Evolutionary conservation across 441 rosid species (phyloP).

Genomic region (Erodium texanum): DNA sequence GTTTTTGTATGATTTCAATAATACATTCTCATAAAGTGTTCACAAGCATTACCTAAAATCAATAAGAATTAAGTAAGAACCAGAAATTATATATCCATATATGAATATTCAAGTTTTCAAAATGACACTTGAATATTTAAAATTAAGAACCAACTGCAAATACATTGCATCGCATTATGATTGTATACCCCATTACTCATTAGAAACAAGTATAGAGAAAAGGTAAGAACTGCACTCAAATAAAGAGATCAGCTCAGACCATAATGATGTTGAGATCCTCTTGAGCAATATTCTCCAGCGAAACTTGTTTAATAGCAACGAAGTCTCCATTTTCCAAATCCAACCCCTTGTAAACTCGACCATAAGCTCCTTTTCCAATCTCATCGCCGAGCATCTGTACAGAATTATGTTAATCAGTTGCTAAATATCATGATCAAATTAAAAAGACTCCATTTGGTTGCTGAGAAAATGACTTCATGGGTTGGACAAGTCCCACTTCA

Average conservation of each 20-base stretch:
- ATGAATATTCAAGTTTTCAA: too few relatives aligned
- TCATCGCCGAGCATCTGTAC: constrained; percentile 95
- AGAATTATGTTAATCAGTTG: constrained; percentile 14
- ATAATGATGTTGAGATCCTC: constrained; percentile 96
- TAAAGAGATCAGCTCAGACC: constrained; percentile 29
- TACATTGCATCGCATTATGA: not conserved
- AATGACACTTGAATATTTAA: too few relatives aligned
- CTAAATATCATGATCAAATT: not conserved
- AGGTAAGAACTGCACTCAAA: constrained; percentile 12
- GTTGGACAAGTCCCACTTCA: not conserved
- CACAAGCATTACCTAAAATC: not conserved
- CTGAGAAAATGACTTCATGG: not conserved
- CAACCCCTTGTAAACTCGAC: constrained; percentile 94
- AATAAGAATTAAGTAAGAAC: not conserved
- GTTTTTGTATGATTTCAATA: not conserved
- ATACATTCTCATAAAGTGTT: not conserved
- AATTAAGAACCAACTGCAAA: too few relatives aligned
- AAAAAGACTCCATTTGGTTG: constrained; percentile 2
- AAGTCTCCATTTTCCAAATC: constrained; percentile 98
- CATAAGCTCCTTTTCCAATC: constrained; percentile 98
- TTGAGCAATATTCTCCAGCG: constrained; percentile 91
- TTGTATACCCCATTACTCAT: not conserved
- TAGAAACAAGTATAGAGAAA: not conserved
- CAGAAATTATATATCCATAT: not conserved
- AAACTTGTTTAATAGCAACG: constrained; percentile 96